phyloP scores from a whole-genome alignment of 177 flowering plant genomes.

The Telopea speciosissima region DNA sequence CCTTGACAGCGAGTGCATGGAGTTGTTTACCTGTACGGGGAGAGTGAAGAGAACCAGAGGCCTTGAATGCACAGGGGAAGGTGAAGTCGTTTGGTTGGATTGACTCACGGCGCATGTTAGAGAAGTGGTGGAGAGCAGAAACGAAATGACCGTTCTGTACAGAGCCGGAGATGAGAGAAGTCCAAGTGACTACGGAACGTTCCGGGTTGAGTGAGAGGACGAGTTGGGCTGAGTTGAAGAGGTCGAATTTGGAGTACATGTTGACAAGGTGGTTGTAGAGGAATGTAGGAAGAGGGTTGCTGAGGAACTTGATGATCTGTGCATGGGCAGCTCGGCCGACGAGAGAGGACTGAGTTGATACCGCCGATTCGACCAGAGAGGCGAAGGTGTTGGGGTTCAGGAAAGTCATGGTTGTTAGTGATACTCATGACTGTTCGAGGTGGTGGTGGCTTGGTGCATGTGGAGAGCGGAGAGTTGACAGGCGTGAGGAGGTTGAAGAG shows the following conservation, averaged over 20 bases:
- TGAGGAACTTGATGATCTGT: slow-evolving; percentile 38
- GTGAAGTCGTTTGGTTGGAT: slow-evolving; percentile 82
- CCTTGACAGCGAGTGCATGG: slow-evolving; percentile 54
- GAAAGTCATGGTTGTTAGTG: slow-evolving; percentile 9
- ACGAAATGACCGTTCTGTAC: slow-evolving; percentile 57
- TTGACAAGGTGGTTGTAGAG: slow-evolving; percentile 70
- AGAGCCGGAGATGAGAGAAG: slow-evolving; percentile 71
- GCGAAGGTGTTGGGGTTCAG: slow-evolving; percentile 45
- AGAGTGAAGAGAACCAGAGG: slow-evolving; percentile 36
- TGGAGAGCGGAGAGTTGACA: no score
- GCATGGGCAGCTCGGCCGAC: slow-evolving; percentile 74
- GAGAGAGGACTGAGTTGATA: slow-evolving; percentile 36
- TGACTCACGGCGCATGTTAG: slow-evolving; percentile 47
- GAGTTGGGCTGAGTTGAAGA: slow-evolving; percentile 44
- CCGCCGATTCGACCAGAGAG: slow-evolving; percentile 41
- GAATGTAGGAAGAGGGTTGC: slow-evolving; percentile 33
- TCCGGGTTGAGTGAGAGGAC: slow-evolving; percentile 42
- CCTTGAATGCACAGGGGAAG: slow-evolving; percentile 71
- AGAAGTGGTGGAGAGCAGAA: slow-evolving; percentile 50
- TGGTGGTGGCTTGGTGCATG: background rate
- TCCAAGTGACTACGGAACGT: slow-evolving; percentile 87
- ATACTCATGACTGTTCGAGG: slow-evolving; percentile 8
- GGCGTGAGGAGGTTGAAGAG: no score
- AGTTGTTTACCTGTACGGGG: slow-evolving; percentile 43
- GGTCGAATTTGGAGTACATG: slow-evolving; percentile 90